Evolutionary conservation across 1,139 yeast species (phyloP).

Genomic region (Diutina ranongensis): DNA sequence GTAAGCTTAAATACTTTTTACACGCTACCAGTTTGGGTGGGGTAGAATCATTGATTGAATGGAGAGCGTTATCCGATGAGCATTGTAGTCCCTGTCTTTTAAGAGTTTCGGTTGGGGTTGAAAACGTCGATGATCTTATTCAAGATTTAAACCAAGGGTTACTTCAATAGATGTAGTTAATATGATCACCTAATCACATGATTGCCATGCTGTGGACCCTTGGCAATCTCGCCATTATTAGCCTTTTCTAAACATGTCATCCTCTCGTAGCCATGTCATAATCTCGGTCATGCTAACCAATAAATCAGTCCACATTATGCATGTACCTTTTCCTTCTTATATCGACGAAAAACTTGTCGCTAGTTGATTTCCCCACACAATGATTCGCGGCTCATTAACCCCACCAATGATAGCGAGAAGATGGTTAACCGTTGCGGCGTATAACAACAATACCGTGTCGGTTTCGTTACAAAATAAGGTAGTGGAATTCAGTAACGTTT

Average conservation of each 20-base stretch:
- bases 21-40: conserved; percentile 95
- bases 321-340: neutral
- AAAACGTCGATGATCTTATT: conserved; percentile 61
- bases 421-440: neutral
- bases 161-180: neutral
- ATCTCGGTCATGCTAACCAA: neutral
- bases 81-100: conserved; percentile 43
- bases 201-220: neutral
- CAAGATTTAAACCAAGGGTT: conserved; percentile 35
- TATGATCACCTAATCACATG: neutral
- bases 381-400: neutral
- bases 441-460: neutral
- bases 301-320: conserved; percentile 4
- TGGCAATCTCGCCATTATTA: too few relatives aligned
- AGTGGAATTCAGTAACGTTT: conserved; percentile 33
- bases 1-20: conserved; percentile 56
- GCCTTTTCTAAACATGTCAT: neutral
- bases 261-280: neutral
- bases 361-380: neutral
- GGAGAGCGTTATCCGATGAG: conserved; percentile 73
- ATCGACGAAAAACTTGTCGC: neutral
- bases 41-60: conserved; percentile 79
- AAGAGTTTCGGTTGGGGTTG: conserved; percentile 73
- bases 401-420: neutral
- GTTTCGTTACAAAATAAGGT: neutral